phyloP scores from a whole-genome alignment of 305 asterid species.

The Fraxinus baroniana region DNA sequence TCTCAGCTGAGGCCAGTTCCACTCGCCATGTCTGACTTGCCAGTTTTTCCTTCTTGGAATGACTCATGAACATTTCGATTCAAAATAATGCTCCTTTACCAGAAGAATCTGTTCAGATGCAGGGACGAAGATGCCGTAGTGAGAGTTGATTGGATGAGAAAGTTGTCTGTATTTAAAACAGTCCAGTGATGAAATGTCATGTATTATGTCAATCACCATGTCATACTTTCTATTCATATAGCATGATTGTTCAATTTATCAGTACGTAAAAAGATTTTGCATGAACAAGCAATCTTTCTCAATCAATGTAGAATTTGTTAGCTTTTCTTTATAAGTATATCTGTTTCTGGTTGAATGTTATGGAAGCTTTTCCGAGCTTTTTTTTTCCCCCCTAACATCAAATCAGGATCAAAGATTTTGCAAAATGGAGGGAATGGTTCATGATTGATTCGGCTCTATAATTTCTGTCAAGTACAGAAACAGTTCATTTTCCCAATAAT shows the following conservation, averaged over 20 bases:
- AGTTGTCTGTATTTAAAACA: no score
- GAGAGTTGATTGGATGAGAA: no score
- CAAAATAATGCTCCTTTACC: no score
- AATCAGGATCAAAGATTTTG: conserved; percentile 26
- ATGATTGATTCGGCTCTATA: conserved; percentile 37
- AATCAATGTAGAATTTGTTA: neutral
- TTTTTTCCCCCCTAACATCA: neutral
- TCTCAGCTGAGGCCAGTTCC: conserved; percentile 39
- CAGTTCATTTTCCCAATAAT: neutral
- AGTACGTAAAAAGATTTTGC: neutral
- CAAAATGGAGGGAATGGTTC: conserved; percentile 40
- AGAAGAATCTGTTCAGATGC: no score
- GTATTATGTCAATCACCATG: no score
- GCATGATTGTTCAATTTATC: neutral
- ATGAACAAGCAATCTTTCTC: neutral
- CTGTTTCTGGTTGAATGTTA: conserved; percentile 39
- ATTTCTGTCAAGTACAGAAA: conserved; percentile 17
- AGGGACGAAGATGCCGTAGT: no score
- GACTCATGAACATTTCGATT: conserved; percentile 26
- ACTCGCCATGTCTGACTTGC: conserved; percentile 55
- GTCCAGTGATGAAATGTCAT: no score
- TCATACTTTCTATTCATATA: no score
- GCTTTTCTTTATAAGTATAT: neutral
- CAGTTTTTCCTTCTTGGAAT: conserved; percentile 69
- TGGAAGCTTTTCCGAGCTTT: conserved; percentile 18